Base-by-base conservation (phyloP, 805 yeast species). In the Wickerhamiella cacticola region DNA sequence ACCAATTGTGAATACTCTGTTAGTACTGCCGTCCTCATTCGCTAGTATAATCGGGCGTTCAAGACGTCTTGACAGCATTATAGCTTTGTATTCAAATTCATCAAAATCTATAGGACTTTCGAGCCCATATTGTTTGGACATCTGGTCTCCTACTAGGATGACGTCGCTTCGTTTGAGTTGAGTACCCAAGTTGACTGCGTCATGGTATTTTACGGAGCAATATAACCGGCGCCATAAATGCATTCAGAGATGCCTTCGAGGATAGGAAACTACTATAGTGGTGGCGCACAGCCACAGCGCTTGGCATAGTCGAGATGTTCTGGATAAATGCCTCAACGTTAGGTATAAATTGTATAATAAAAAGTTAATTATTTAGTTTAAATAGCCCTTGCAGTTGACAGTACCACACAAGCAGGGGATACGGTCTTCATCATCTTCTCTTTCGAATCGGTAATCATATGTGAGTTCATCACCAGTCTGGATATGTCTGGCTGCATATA, bases 331-430 rank as follows among this genome's bases (percentile, higher is more conserved):
- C n/a, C n/a, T n/a, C n/a, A n/a, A n/a, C 10, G 28, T 25, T 10
- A 25, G 28, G 28, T 25, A 25, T 25, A 25, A 7, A 25, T 25
- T 25, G 10, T 25, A 25, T 7, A 31, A 6, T 36, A 36, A 40
- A n/a, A 40, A n/a, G n/a, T n/a, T 12, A 31, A 6, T 15, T 10
- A 23, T n/a, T 70, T 50, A 88, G 61, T 89, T 89, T 57, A 89
- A 70, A 60, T 76, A 89, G 0, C 96, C 97, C 63, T 87, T 87
- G 66, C 99, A 92, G 0, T 83, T 87, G 0, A 87, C 79, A 1
- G 96, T 88, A 3, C 99, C 99, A 71, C 99, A 92, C 12, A 86
- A 71, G 68, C 99, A 92, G 10, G 85, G 78, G 52, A 88, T 80
- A 53, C 96, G 70, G 59, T 86, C 95, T 39, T 77, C 87, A 51